Percentiles rank a stretch among this genome's conserved stretches.
Evolutionary conservation across 306 rosid genomes (phyloP).

Genomic region (Inga leiocalycina): DNA sequence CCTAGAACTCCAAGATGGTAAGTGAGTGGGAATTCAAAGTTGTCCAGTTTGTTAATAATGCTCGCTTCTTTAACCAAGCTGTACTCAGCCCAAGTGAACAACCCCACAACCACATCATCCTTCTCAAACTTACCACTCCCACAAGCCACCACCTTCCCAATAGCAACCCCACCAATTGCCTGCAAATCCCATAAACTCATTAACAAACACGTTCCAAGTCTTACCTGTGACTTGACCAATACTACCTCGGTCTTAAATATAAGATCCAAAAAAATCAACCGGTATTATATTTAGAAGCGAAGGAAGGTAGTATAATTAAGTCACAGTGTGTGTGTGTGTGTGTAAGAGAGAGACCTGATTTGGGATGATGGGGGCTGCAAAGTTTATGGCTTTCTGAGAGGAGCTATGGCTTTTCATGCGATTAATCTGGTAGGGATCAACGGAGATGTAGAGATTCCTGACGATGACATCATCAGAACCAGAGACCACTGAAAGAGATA

Average conservation of each 20-base stretch:
- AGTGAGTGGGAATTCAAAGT: conserved; percentile 60
- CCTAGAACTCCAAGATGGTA: conserved; percentile 69
- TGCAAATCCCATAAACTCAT: conserved; percentile 11
- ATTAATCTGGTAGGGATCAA: conserved; percentile 69
- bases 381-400: conserved; percentile 41
- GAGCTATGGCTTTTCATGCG: conserved; percentile 59
- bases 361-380: conserved; percentile 44
- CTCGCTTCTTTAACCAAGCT: conserved; percentile 47
- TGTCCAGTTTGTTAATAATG: conserved; percentile 59
- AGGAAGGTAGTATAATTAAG: no score
- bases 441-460: conserved; percentile 61
- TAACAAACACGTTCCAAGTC: not conserved
- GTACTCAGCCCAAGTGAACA: conserved; percentile 77
- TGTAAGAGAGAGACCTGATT: conserved; percentile 31
- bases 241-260: no score
- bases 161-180: conserved; percentile 55
- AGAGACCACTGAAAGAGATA: conserved; percentile 35
- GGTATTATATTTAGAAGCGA: no score
- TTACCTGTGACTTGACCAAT: not conserved
- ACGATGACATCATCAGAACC: conserved; percentile 54
- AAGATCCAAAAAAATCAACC: no score
- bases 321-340: no score
- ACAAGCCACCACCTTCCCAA: conserved; percentile 67
- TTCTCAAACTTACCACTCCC: conserved; percentile 56
- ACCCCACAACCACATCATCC: conserved; percentile 70